Evolutionary conservation across 2,329 filamentous ascomycete genomes (phyloP), one percentile per base, ranked within the genome.

Genomic region (Calonectria henricotiae): DNA sequence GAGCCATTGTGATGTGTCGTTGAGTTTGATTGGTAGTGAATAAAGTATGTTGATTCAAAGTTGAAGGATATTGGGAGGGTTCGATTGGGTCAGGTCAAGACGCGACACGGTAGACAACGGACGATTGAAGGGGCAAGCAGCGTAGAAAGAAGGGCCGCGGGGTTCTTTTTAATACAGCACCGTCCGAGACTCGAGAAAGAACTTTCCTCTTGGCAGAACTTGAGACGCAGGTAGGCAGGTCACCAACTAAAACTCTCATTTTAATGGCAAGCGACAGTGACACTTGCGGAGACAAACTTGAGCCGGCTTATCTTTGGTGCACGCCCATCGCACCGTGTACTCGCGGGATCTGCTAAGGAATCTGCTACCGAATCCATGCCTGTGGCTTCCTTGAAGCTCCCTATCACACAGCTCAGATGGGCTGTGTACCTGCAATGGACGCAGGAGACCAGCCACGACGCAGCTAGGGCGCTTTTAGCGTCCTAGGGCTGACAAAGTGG

Each of bases 401-500:
- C 67, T 7, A 69, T 62, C 63, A 51, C 20, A 23, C 60, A 63
- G 46, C 49, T 60, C 68, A 64, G 62, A 62, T 37, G 61, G 68
- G 74, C 75, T 71, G 74, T 77, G 69, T 69, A 70, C 63, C 46
- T 70, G 70, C 70, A 63, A 60, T 61, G 64, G 51, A 43, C 55
- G 60, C 54, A 62, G 39, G 54, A 64, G 35, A 37, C 30, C 70
- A 72, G 69, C 55, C 51, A 69, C 32, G 64, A 43, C 47, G 51
- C 54, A 37, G 41, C 51, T 44, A 64, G 43, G 49, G 43, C 60
- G 37, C 30, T 35, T 60, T 58, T 75, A 76, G 74, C 71, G 70
- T 74, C 73, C 74, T 77, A 77, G 73, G 76, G 76, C 76, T 77
- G 76, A 77, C 72, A 71, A 66, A 73, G 54, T 41, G 62, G 73